A percentile compares a stretch with the other conserved stretches of the same genome.
Evolutionary conservation across 345 rosid genomes (phyloP).

Genomic region (Gossypium raimondii): DNA sequence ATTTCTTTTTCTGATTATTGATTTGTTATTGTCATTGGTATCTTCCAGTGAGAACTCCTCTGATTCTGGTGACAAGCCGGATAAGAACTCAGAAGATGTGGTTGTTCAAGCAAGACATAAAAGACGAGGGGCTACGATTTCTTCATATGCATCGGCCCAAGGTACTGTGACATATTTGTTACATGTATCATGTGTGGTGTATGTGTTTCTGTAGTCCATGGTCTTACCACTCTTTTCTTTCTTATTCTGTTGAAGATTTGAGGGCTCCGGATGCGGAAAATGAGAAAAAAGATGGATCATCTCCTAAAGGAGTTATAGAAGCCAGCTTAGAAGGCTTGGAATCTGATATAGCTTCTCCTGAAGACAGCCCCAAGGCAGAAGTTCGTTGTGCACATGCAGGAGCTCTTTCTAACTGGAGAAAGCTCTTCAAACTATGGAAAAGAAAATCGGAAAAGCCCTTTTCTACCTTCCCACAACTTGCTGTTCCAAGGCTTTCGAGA

Average conservation of each 20-base stretch:
- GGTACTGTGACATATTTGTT: slow-evolving; percentile 31
- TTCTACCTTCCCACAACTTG: slow-evolving; percentile 41
- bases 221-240: slow-evolving; percentile 13
- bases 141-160: slow-evolving; percentile 51
- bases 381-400: slow-evolving; percentile 24
- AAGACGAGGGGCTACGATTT: slow-evolving; percentile 25
- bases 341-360: slow-evolving; percentile 14
- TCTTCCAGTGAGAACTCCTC: slow-evolving; percentile 37
- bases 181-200: slow-evolving; percentile 10
- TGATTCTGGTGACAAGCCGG: slow-evolving; percentile 24
- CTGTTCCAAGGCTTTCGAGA: slow-evolving; percentile 30
- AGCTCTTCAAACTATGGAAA: slow-evolving; percentile 66
- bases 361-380: slow-evolving; percentile 15
- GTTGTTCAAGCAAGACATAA: slow-evolving; percentile 25
- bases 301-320: slow-evolving; percentile 72
- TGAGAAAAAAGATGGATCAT: slow-evolving; percentile 39
- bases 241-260: slow-evolving; percentile 36
- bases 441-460: slow-evolving; percentile 48
- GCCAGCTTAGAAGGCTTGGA: slow-evolving; percentile 39
- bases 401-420: slow-evolving; percentile 57
- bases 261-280: slow-evolving; percentile 41
- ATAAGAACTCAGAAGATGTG: slow-evolving; percentile 25
- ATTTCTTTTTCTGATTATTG: not conserved
- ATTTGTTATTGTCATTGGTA: slow-evolving; percentile 13
- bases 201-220: not conserved